These are phyloP conservation scores for Grigorovia transvaalensis DNA, from an alignment of 805 yeast species.

Conservation along the genomic window DNA sequence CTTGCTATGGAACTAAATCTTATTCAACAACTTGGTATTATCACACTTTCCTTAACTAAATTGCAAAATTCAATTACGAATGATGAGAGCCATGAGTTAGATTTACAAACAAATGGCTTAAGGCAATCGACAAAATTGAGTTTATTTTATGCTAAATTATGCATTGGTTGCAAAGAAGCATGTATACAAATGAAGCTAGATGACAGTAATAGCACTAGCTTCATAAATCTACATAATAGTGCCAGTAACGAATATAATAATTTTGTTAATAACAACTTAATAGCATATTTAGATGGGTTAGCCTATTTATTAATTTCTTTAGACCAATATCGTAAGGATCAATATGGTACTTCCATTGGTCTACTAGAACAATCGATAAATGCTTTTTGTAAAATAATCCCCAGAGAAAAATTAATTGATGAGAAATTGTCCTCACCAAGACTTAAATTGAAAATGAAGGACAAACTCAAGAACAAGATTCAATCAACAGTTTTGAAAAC, in stretches of 20 bases:
- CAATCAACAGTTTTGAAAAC: constrained; percentile 4
- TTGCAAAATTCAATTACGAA: constrained; percentile 17
- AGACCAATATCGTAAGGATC: constrained; percentile 19
- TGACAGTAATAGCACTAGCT: not conserved
- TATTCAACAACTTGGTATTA: constrained; percentile 22
- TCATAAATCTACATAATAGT: not conserved
- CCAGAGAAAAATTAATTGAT: constrained; percentile 9
- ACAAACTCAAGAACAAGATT: constrained; percentile 4
- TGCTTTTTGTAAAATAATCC: constrained; percentile 10
- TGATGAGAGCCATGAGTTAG: constrained; percentile 17
- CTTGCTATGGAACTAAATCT: constrained; percentile 12
- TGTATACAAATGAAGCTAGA: constrained; percentile 3
- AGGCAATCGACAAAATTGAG: constrained; percentile 17
- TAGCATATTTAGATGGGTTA: constrained; percentile 16
- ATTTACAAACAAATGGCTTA: constrained; percentile 23
- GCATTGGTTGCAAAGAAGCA: constrained; percentile 22
- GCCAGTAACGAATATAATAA: not conserved
- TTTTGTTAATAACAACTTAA: constrained; percentile 8
- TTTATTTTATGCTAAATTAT: constrained; percentile 20
- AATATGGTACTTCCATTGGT: constrained; percentile 23
- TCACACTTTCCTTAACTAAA: constrained; percentile 25
- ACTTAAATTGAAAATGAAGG: constrained; percentile 2
- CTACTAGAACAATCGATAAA: constrained; percentile 19
- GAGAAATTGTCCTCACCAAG: constrained; percentile 7
- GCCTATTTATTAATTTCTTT: constrained; percentile 20